Percentiles rank a stretch among this genome's conserved stretches.
phyloP scores from a whole-genome alignment of 768 basidiomycete genomes.

The Kwoniella newhampshirensis region DNA sequence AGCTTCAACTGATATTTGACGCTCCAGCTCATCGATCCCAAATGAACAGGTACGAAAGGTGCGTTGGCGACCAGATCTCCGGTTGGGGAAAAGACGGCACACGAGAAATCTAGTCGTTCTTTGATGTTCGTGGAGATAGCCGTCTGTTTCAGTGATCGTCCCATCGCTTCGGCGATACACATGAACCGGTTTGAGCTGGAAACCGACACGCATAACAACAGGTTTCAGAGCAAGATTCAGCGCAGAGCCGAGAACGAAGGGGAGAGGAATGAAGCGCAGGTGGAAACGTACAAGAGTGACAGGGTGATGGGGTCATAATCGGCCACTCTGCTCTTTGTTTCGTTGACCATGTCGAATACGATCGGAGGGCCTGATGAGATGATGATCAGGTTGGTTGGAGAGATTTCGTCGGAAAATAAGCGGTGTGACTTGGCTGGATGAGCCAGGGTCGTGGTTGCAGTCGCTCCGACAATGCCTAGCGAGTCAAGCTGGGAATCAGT shows the following conservation, averaged over 20 bases:
- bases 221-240: background rate
- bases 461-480: too few relatives aligned
- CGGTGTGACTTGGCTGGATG: too few relatives aligned
- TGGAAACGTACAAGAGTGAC: slow-evolving; percentile 29
- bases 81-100: slow-evolving; percentile 90
- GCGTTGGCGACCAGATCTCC: slow-evolving; percentile 94
- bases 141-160: slow-evolving; percentile 82
- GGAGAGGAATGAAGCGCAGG: background rate
- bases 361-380: background rate
- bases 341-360: slow-evolving; percentile 11
- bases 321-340: slow-evolving; percentile 11
- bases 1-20: slow-evolving; percentile 35
- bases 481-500: too few relatives aligned
- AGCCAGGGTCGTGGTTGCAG: too few relatives aligned
- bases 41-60: slow-evolving; percentile 52
- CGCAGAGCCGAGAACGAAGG: background rate
- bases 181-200: slow-evolving; percentile 70
- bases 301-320: slow-evolving; percentile 41
- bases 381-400: background rate
- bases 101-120: slow-evolving; percentile 90
- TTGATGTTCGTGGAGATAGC: slow-evolving; percentile 95
- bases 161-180: slow-evolving; percentile 92
- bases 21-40: slow-evolving; percentile 39
- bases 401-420: too few relatives aligned
- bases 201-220: background rate